These are phyloP conservation scores for Kurtzmaniella fragi DNA, from an alignment of 805 yeast genomes.

Conservation along the genomic window DNA sequence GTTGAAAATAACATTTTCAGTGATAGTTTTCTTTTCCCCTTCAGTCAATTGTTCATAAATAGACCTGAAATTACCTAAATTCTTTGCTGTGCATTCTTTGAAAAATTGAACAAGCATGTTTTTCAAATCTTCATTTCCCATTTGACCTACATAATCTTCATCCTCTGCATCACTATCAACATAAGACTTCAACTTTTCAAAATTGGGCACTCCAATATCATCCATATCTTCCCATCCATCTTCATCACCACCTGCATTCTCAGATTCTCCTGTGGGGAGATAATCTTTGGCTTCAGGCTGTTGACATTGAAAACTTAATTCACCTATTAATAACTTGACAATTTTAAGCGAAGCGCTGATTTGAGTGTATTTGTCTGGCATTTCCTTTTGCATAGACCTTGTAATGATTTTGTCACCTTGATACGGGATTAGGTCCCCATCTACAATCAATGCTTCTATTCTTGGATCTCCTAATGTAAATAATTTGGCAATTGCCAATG, in stretches of 20 bases:
- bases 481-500: constrained; percentile 67
- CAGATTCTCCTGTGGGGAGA: constrained; percentile 16
- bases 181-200: constrained; percentile 56
- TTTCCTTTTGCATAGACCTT: constrained; percentile 70
- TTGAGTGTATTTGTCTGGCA: constrained; percentile 59
- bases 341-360: constrained; percentile 71
- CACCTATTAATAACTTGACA: constrained; percentile 62
- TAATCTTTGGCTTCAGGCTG: constrained; percentile 42
- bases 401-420: constrained; percentile 68
- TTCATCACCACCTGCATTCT: constrained; percentile 38
- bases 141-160: constrained; percentile 23
- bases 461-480: constrained; percentile 54
- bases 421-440: constrained; percentile 72
- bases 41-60: constrained; percentile 47
- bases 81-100: constrained; percentile 47
- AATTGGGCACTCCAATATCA: constrained; percentile 57
- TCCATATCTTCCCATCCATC: constrained; percentile 79
- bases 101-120: constrained; percentile 47
- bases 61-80: constrained; percentile 46
- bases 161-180: constrained; percentile 43
- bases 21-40: constrained; percentile 48
- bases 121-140: constrained; percentile 30
- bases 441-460: constrained; percentile 50
- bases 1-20: constrained; percentile 43
- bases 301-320: constrained; percentile 59